Evolutionary conservation across 257 asterid species (phyloP).

Genomic region (Solanum tarapatanum): DNA sequence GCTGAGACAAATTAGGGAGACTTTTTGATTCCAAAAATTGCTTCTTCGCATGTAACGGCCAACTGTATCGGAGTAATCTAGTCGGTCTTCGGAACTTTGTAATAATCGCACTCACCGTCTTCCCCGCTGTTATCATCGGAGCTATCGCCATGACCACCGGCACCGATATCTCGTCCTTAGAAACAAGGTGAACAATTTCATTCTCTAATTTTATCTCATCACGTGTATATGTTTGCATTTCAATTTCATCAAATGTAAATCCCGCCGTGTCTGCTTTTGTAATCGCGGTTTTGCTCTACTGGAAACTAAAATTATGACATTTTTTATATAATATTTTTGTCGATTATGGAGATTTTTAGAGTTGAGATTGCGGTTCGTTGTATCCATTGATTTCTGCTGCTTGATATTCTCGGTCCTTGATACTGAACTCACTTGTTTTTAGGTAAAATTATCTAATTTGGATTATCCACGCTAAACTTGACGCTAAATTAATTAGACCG

Average conservation of each 20-base stretch:
- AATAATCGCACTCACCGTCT: background rate
- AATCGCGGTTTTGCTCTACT: background rate
- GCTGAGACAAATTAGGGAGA: background rate
- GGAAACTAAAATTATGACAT: background rate
- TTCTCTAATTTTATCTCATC: background rate
- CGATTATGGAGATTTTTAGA: background rate
- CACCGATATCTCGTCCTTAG: slow-evolving; percentile 37
- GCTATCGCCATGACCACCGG: slow-evolving; percentile 39
- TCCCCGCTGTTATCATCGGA: background rate
- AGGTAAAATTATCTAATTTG: background rate
- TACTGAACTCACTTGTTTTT: background rate
- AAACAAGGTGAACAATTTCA: slow-evolving; percentile 32
- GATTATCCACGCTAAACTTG: background rate
- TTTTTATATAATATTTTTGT: background rate
- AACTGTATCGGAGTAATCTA: background rate
- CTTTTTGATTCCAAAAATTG: background rate
- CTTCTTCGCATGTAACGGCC: background rate
- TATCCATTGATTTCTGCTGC: background rate
- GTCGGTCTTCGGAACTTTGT: background rate
- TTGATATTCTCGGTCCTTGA: background rate
- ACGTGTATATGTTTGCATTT: background rate
- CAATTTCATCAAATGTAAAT: background rate
- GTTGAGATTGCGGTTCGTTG: background rate
- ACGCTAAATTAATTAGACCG: background rate
- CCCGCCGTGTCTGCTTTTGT: background rate